Evolutionary conservation across 495 filamentous ascomycete genomes (phyloP).

Genomic region (Polyplosphaeria fusca): DNA sequence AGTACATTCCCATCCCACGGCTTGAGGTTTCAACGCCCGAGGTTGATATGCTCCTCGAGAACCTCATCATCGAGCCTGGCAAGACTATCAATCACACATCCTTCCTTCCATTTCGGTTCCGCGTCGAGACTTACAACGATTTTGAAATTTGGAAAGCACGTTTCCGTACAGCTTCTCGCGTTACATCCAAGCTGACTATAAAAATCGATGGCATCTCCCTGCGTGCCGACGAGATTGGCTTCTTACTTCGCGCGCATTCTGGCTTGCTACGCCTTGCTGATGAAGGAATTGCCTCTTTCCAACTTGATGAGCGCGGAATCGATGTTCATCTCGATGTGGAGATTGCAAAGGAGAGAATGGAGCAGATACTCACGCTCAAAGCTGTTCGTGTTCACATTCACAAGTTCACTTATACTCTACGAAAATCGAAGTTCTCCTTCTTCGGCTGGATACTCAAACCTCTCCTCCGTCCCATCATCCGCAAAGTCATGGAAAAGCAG

Average conservation of each 20-base stretch:
- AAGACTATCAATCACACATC: conserved; percentile 78
- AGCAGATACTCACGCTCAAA: conserved; percentile 75
- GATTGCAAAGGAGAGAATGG: conserved; percentile 66
- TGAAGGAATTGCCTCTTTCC: conserved; percentile 79
- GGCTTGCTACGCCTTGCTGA: conserved; percentile 66
- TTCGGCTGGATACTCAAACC: conserved; percentile 83
- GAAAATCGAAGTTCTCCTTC: conserved; percentile 70
- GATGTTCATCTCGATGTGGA: conserved; percentile 71
- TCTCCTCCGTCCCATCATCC: conserved; percentile 73
- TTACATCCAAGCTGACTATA: conserved; percentile 68
- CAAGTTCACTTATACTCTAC: conserved; percentile 75
- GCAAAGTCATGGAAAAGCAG: conserved; percentile 73
- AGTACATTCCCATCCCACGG: conserved; percentile 84
- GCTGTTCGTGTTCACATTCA: conserved; percentile 77
- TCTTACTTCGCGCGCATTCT: conserved; percentile 67
- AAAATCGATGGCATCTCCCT: conserved; percentile 76
- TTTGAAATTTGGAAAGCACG: conserved; percentile 78
- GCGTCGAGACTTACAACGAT: conserved; percentile 78
- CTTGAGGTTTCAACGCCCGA: conserved; percentile 79
- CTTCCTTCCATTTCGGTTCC: conserved; percentile 81
- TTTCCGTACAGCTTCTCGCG: conserved; percentile 62
- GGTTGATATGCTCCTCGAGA: conserved; percentile 82
- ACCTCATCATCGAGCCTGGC: conserved; percentile 86
- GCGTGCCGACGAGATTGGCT: conserved; percentile 81
- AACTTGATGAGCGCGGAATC: conserved; percentile 78